phyloP scores from a whole-genome alignment of 768 basidiomycete genomes.

The Suillus hirtellus region DNA sequence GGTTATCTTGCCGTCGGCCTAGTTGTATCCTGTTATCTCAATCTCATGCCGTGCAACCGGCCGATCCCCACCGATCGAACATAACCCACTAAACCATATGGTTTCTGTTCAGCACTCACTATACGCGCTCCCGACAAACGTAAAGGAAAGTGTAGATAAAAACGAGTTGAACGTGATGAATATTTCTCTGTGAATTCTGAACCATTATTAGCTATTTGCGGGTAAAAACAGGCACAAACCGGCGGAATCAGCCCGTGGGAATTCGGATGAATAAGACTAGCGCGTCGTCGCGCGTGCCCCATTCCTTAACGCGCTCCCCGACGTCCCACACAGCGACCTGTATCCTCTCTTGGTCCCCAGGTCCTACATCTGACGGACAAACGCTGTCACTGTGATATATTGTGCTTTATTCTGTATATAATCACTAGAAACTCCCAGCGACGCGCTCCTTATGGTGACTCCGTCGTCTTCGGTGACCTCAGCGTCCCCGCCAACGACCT shows the following conservation, averaged over 20 bases:
- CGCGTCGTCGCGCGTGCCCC: slow-evolving; percentile 36
- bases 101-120: slow-evolving; percentile 1
- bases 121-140: background rate
- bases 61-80: slow-evolving; percentile 1
- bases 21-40: slow-evolving; percentile 2
- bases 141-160: slow-evolving; percentile 10
- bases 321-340: slow-evolving; percentile 39
- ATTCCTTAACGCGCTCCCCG: slow-evolving; percentile 40
- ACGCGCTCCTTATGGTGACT: slow-evolving; percentile 62
- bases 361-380: slow-evolving; percentile 9
- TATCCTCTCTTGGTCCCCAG: slow-evolving; percentile 35
- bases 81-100: background rate
- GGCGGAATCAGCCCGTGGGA: slow-evolving; percentile 30
- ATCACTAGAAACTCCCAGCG: slow-evolving; percentile 14
- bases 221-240: slow-evolving; percentile 18
- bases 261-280: slow-evolving; percentile 38
- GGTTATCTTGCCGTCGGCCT: slow-evolving; percentile 11
- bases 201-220: slow-evolving; percentile 18
- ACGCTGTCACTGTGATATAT: slow-evolving; percentile 19
- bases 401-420: slow-evolving; percentile 21
- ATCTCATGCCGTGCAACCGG: background rate
- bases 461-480: slow-evolving; percentile 83
- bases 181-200: slow-evolving; percentile 13
- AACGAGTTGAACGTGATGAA: slow-evolving; percentile 13
- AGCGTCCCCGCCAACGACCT: slow-evolving; percentile 73